Conservation (phyloP, 768 basidiomycete species). For the Kondoa subrosea region DNA sequence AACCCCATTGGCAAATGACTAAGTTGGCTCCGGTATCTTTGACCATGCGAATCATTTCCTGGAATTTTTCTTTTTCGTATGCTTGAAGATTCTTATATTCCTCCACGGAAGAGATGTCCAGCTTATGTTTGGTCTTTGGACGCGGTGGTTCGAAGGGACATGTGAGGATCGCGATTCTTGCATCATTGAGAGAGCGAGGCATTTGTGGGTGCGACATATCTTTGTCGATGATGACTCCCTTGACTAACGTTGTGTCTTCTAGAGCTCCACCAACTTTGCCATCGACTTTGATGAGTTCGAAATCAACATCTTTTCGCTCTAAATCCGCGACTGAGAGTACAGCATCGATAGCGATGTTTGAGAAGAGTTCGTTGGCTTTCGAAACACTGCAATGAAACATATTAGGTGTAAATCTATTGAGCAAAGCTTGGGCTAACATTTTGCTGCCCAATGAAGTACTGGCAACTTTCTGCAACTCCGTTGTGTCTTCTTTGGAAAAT, state of each 20-base stretch:
- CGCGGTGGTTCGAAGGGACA: conserved; percentile 98
- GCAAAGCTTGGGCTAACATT: conserved; percentile 44
- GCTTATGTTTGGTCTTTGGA: conserved; percentile 97
- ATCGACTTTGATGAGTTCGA: conserved; percentile 97
- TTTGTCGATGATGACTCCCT: conserved; percentile 96
- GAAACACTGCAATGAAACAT: conserved; percentile 51
- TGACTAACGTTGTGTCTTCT: conserved; percentile 84
- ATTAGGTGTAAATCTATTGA: conserved; percentile 1
- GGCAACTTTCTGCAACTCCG: conserved; percentile 76
- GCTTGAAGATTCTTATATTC: conserved; percentile 87
- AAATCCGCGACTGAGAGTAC: conserved; percentile 89
- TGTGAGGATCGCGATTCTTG: conserved; percentile 85
- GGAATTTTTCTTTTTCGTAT: conserved; percentile 92
- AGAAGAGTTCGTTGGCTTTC: conserved; percentile 86
- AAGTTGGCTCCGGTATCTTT: conserved; percentile 94
- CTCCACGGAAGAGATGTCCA: conserved; percentile 90
- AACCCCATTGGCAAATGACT: conserved; percentile 99
- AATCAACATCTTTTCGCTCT: conserved; percentile 81
- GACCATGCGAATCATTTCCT: conserved; percentile 88
- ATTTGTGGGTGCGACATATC: conserved; percentile 99
- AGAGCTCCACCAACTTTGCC: conserved; percentile 96
- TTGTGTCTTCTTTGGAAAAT: conserved; percentile 60
- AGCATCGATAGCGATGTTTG: conserved; percentile 93
- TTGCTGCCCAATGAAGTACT: conserved; percentile 95
- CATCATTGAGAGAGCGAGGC: conserved; percentile 73